Evolutionary conservation across 805 yeast species (phyloP), one percentile per base, ranked within the genome.

Genomic region (Kodamaea laetipori): DNA sequence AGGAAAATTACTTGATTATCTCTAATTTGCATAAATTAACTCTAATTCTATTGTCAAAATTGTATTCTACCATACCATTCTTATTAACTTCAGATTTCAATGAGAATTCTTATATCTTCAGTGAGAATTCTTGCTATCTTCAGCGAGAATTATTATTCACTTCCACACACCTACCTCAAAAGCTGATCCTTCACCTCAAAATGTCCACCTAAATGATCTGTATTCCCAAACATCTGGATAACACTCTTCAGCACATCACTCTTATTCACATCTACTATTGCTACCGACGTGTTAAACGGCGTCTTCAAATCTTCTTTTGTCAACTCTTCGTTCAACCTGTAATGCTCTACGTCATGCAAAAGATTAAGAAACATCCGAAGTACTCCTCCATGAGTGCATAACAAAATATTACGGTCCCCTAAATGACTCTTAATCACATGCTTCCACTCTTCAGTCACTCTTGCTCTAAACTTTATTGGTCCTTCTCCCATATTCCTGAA

Each of bases 371-470:
- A 72, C 21, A 80, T 76, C 36, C 87, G 76, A 12, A 88, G 81
- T 1, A 85, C 84, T 6, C 95, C 95, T 15, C 96, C 96, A 59
- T 88, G 96, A 10, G 89, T 79, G 44, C 88, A 78, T 15, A 86
- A 46, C 10, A 82, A 67, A 2, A 84, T 73, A 52, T 85, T 86
- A 39, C 62, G 63, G 43, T 63, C 57, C 17, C 61, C 61, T 1
- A 64, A 55, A 0, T 51, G 62, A 19, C 65, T 67, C 7, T 68
- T 63, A 3, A 80, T 57, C 0, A 78, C 62, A 1, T 46, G 40
- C 16, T 69, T 60, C 69, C 84, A 74, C 39, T 73, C 80, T 4
- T 52, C 42, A 6, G 64, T 63, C 4, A 87, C 67, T 44, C 95
- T 69, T 1, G 47, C 57, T 21, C 74, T 54, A 43, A 86, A 73